A percentile compares a stretch with the other conserved stretches of the same genome.
Conservation (phyloP, 371 early-diverging fungal genomes). For the Lichtheimia corymbifera region DNA sequence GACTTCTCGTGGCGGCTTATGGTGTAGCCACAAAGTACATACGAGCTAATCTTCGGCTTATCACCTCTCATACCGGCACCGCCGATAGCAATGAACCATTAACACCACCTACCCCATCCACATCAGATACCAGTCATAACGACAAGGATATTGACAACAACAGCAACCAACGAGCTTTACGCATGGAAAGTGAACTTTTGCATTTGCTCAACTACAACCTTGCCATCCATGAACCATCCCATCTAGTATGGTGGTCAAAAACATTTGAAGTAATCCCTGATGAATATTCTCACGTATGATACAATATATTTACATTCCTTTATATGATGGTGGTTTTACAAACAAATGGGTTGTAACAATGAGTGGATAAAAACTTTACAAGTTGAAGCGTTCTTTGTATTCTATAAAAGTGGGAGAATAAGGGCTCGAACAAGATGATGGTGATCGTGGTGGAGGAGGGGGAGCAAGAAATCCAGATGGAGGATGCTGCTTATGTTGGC, state of each 20-base stretch:
- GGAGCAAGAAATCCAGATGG: background rate
- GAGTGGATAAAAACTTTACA: background rate
- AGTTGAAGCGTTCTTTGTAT: constrained; percentile 4
- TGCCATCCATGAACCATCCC: constrained; percentile 1
- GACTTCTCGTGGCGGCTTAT: constrained; percentile 10
- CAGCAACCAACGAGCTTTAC: constrained; percentile 3
- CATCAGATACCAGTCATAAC: background rate
- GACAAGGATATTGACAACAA: background rate
- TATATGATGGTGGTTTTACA: background rate
- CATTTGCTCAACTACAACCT: constrained; percentile 17
- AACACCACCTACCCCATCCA: background rate
- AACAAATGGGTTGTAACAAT: background rate
- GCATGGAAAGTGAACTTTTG: constrained; percentile 17
- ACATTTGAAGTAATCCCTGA: constrained; percentile 1
- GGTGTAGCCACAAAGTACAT: constrained; percentile 12
- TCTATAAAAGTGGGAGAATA: constrained; percentile 7
- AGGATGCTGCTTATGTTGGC: background rate
- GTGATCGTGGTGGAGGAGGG: background rate
- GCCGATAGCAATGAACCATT: background rate
- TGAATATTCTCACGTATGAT: too few relatives aligned
- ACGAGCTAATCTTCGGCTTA: constrained; percentile 3
- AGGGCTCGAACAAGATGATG: background rate
- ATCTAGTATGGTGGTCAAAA: constrained; percentile 11
- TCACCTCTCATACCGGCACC: background rate
- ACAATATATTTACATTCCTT: background rate